Percentiles rank a stretch among this genome's conserved stretches.
Evolutionary conservation across 257 asterid species (phyloP).

Genomic region (Lavandula angustifolia): DNA sequence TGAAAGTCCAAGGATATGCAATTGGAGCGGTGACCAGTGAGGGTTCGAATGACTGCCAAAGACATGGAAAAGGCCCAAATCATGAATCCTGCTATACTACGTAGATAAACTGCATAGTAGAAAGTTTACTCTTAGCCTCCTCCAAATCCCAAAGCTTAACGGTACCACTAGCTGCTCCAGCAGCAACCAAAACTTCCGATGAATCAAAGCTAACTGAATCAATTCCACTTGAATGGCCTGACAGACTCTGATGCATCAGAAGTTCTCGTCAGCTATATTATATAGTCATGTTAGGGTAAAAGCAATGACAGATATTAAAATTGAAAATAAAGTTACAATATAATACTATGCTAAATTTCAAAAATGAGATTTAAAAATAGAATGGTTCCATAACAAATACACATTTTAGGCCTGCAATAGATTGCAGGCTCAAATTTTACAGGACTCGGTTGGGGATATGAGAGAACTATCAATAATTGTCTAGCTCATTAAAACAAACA

Average conservation of each 20-base stretch:
- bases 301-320: slow-evolving; percentile 10
- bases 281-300: slow-evolving; percentile 14
- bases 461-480: slow-evolving; percentile 16
- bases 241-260: slow-evolving; percentile 70
- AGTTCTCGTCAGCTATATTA: slow-evolving; percentile 26
- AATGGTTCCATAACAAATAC: slow-evolving; percentile 20
- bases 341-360: slow-evolving; percentile 14
- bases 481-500: slow-evolving; percentile 11
- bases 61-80: slow-evolving; percentile 28
- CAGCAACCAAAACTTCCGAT: slow-evolving; percentile 93
- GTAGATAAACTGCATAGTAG: slow-evolving; percentile 23
- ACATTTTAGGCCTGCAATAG: slow-evolving; percentile 17
- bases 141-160: slow-evolving; percentile 98
- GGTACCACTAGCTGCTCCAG: slow-evolving; percentile 99
- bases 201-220: slow-evolving; percentile 99
- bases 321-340: slow-evolving; percentile 16
- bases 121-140: slow-evolving; percentile 89
- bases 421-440: slow-evolving; percentile 14
- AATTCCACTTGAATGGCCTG: slow-evolving; percentile 98
- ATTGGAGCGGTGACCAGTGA: slow-evolving; percentile 97
- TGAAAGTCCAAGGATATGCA: slow-evolving; percentile 97
- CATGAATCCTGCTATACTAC: slow-evolving; percentile 14
- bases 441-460: slow-evolving; percentile 19
- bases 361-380: background rate
- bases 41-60: slow-evolving; percentile 79